Base-by-base conservation (phyloP, 2,329 filamentous ascomycete species). In the Cercospora berteroae region DNA sequence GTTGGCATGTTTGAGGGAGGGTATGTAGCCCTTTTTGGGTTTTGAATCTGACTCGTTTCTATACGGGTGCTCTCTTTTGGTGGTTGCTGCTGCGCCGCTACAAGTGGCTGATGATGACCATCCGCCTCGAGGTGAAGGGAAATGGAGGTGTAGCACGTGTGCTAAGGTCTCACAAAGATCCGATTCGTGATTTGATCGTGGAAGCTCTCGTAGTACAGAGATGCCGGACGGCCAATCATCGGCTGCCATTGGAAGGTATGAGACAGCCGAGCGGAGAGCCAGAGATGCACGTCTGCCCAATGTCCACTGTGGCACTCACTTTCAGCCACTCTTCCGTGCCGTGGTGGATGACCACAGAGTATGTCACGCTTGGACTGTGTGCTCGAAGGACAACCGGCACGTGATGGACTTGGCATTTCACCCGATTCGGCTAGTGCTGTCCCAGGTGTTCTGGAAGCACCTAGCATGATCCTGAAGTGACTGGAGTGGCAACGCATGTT, bases 391-490 rank as follows among this genome's bases (percentile, higher is more conserved):
- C 7, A 1, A 5, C 12, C 2, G 20, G 7, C 56, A 55, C 56
- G 63, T 60, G 63, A 59, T 7, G 7, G 9, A n/a, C 57, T 60
- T 60, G 39, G 63, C 55, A 12, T 48, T 7, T 13, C 6, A 9
- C 55, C 55, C 12, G 13, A 64, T 48, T 12, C 12, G 62, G 33
- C 23, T 59, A 60, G 36, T 29, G 60, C 61, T 9, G 27, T 39
- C 56, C 63, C 39, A 65, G 42, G 56, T 59, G 25, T 59, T 58
- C 64, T 63, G 60, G 64, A 66, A 64, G 29, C 42, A 60, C n/a
- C 66, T 48, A 59, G 66, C 59, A 66, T 29, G 18, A 56, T 65
- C 67, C n/a, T 63, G 59, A 66, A 55, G 31, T 57, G 56, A 61
- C 61, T 44, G 59, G 31, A 33, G 44, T 50, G 44, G 44, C 44